phyloP scores from a whole-genome alignment of 2,329 filamentous ascomycete genomes.

The Phaeoacremonium minimum region DNA sequence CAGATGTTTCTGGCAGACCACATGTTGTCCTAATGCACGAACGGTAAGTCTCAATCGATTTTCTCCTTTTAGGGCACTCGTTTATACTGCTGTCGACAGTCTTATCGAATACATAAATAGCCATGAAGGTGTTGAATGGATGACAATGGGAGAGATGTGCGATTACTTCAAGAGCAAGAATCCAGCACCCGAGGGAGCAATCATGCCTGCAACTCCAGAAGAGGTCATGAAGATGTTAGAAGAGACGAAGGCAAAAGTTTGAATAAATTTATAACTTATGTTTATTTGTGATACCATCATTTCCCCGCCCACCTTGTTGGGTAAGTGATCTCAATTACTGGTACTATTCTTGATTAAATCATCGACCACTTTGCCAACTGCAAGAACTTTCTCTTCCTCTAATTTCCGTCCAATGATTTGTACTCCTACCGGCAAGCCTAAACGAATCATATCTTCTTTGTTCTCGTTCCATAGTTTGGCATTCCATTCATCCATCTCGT shows the following conservation, averaged over 20 bases:
- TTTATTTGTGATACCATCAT: no score
- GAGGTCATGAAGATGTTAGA: slow-evolving; percentile 9
- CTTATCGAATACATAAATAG: slow-evolving; percentile 15
- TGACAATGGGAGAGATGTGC: slow-evolving; percentile 11
- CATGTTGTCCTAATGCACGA: slow-evolving; percentile 73
- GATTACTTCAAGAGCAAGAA: slow-evolving; percentile 12
- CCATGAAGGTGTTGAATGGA: slow-evolving; percentile 10
- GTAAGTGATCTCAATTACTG: no score
- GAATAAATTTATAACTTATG: no score
- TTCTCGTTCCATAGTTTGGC: slow-evolving; percentile 38
- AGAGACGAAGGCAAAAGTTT: neutral
- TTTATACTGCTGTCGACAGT: slow-evolving; percentile 5
- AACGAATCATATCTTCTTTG: slow-evolving; percentile 25
- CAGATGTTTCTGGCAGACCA: slow-evolving; percentile 66
- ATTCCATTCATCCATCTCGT: slow-evolving; percentile 47
- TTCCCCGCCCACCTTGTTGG: no score
- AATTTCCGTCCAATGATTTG: slow-evolving; percentile 47
- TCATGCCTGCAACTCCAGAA: slow-evolving; percentile 8
- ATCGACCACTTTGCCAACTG: slow-evolving; percentile 30
- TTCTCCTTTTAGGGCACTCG: no score
- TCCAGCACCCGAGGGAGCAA: slow-evolving; percentile 4
- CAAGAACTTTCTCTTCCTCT: slow-evolving; percentile 52
- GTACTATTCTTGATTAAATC: slow-evolving; percentile 13
- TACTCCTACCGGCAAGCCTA: slow-evolving; percentile 43
- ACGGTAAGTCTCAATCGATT: slow-evolving; percentile 44